phyloP scores from a whole-genome alignment of 23 red algal species.

The Chondrus crispus region DNA sequence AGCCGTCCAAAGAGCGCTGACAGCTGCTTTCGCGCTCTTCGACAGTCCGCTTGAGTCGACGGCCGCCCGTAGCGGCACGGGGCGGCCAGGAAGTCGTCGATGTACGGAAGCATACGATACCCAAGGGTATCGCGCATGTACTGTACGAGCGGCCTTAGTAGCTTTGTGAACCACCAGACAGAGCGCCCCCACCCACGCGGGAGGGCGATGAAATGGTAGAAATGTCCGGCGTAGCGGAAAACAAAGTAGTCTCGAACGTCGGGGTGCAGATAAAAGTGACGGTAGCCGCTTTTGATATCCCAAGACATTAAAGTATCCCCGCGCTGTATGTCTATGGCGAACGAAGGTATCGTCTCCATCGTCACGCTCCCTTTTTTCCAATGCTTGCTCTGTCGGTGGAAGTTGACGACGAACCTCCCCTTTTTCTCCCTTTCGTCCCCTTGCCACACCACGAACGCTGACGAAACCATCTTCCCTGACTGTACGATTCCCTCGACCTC shows the following conservation, averaged over 20 bases:
- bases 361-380: neutral
- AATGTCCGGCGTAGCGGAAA: neutral
- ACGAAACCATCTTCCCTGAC: neutral
- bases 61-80: neutral
- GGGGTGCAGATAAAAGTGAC: neutral
- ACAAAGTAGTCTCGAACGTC: neutral
- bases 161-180: neutral
- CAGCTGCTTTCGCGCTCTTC: neutral
- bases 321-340: neutral
- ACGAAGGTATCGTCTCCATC: neutral
- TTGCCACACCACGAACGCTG: neutral
- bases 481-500: neutral
- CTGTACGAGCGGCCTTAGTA: neutral
- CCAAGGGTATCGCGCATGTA: neutral
- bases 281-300: neutral
- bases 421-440: neutral
- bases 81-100: neutral
- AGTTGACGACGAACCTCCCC: slow-evolving; percentile 23
- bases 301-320: neutral
- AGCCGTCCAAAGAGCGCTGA: neutral
- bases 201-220: neutral
- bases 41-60: neutral
- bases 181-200: neutral
- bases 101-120: neutral
- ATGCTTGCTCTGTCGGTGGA: neutral